A percentile compares a stretch with the other conserved stretches of the same genome.
phyloP scores from a whole-genome alignment of 495 filamentous ascomycete genomes.

The Aspergillus baeticus region DNA sequence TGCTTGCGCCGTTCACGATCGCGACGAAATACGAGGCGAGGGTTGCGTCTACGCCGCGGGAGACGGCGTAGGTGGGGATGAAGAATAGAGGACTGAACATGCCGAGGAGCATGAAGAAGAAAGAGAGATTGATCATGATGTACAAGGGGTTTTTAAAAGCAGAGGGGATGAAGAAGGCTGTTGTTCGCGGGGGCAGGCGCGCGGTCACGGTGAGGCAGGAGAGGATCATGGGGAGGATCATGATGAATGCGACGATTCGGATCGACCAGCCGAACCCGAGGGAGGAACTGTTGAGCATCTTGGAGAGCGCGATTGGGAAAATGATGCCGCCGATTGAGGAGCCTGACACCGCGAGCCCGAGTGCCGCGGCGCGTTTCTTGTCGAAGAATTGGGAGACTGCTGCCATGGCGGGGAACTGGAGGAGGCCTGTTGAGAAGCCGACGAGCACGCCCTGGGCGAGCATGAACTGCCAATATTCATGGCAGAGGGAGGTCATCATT shows the following conservation, averaged over 20 bases:
- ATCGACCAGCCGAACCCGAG: slow-evolving; percentile 61
- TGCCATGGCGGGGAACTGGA: slow-evolving; percentile 25
- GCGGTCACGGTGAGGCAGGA: slow-evolving; percentile 35
- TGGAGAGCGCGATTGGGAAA: slow-evolving; percentile 23
- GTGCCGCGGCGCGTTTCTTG: slow-evolving; percentile 29
- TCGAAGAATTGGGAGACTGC: slow-evolving; percentile 35
- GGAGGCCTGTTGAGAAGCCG: slow-evolving; percentile 17
- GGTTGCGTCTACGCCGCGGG: slow-evolving; percentile 20
- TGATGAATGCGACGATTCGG: slow-evolving; percentile 61
- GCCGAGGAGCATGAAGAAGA: slow-evolving; percentile 24
- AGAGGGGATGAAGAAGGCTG: slow-evolving; percentile 8
- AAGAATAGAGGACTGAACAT: slow-evolving; percentile 29
- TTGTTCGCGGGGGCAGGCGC: slow-evolving; percentile 15
- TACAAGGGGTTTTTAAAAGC: slow-evolving; percentile 18
- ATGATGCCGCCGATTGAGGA: slow-evolving; percentile 34
- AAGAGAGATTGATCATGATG: slow-evolving; percentile 14
- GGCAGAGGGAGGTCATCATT: slow-evolving; percentile 45
- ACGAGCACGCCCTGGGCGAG: slow-evolving; percentile 23
- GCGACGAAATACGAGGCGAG: slow-evolving; percentile 24
- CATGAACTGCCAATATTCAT: slow-evolving; percentile 35
- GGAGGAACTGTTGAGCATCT: slow-evolving; percentile 23
- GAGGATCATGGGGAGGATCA: slow-evolving; percentile 42
- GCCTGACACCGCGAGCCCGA: slow-evolving; percentile 38
- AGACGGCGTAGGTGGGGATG: slow-evolving; percentile 21
- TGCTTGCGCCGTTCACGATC: slow-evolving; percentile 27